phyloP scores from a whole-genome alignment of 2,329 filamentous ascomycete species.

The Phoma sp. region DNA sequence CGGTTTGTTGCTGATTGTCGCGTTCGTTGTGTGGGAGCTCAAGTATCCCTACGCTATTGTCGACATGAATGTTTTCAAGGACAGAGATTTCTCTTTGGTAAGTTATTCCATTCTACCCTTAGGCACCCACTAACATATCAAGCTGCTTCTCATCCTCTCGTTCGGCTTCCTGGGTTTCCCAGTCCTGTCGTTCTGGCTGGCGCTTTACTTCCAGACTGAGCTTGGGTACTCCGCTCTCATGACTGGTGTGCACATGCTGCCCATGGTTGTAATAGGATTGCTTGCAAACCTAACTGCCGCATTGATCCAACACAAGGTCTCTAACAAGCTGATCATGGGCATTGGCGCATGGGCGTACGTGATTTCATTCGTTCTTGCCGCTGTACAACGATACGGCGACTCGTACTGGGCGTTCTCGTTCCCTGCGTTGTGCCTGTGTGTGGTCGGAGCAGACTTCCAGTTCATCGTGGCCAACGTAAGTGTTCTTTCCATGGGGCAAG shows the following conservation, averaged over 20 bases:
- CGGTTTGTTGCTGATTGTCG: conserved; percentile 61
- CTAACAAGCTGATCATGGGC: conserved; percentile 68
- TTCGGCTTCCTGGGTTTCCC: conserved; percentile 70
- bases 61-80: conserved; percentile 64
- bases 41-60: conserved; percentile 55
- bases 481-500: not conserved
- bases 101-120: not conserved
- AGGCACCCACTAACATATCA: conserved; percentile 1
- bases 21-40: conserved; percentile 69
- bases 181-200: conserved; percentile 66
- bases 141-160: conserved; percentile 63
- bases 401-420: conserved; percentile 72
- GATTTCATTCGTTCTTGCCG: conserved; percentile 60
- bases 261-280: conserved; percentile 69
- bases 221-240: conserved; percentile 59
- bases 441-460: conserved; percentile 71
- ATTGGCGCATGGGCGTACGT: conserved; percentile 56
- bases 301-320: conserved; percentile 66
- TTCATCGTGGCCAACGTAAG: conserved; percentile 73
- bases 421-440: conserved; percentile 65
- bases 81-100: conserved; percentile 69
- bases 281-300: conserved; percentile 69
- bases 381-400: conserved; percentile 61
- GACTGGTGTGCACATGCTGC: conserved; percentile 69
- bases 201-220: conserved; percentile 69